These are phyloP conservation scores for Pulicaria dysenterica DNA, from an alignment of 129 eudicot species.

Conservation along the genomic window DNA sequence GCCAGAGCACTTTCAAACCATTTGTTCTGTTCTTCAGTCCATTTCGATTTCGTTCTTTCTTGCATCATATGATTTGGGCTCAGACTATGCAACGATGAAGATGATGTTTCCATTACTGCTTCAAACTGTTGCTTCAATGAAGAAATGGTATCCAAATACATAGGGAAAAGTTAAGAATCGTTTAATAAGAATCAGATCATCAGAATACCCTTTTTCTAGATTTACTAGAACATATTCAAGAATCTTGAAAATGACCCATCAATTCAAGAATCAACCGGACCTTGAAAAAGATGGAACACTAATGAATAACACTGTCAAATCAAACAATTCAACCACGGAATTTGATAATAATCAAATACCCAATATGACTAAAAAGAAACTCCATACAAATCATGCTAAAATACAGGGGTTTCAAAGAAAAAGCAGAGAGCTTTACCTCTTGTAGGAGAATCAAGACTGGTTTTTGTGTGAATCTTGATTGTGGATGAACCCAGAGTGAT, in stretches of 20 bases:
- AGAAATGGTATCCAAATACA: constrained; percentile 25
- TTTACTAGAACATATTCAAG: constrained; percentile 40
- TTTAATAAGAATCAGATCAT: constrained; percentile 35
- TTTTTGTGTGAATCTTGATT: constrained; percentile 20
- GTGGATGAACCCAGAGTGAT: constrained; percentile 26
- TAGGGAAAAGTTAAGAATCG: constrained; percentile 20
- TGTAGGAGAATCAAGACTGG: constrained; percentile 22
- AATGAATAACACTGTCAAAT: constrained; percentile 19
- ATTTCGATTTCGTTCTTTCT: constrained; percentile 49
- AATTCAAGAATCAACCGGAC: constrained; percentile 45
- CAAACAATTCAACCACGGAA: constrained; percentile 24
- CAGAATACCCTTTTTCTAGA: constrained; percentile 38
- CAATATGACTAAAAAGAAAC: constrained; percentile 13
- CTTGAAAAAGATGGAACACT: constrained; percentile 33
- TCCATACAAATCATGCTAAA: not conserved
- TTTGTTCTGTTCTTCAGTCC: constrained; percentile 96
- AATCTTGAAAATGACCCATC: constrained; percentile 43
- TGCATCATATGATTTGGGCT: constrained; percentile 48
- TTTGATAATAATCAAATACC: constrained; percentile 25
- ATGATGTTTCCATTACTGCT: constrained; percentile 60
- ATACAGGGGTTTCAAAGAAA: not conserved
- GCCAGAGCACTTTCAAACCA: constrained; percentile 84
- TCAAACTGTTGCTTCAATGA: constrained; percentile 15
- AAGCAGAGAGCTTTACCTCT: constrained; percentile 35
- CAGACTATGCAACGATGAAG: constrained; percentile 42